Base-by-base conservation (phyloP, 73 alveolate species). In the Symbiodinium pilosum region DNA sequence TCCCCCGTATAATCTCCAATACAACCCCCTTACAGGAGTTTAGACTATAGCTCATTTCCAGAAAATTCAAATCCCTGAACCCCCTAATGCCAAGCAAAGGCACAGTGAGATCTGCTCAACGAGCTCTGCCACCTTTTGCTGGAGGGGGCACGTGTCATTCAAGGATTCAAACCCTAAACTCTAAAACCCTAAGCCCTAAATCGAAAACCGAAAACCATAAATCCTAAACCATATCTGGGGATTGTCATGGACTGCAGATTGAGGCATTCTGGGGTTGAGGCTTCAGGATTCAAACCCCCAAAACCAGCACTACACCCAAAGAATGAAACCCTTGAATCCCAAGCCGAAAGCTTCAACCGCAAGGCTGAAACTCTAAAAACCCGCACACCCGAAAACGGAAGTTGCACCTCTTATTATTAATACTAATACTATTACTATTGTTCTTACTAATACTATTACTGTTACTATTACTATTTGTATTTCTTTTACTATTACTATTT, bases 41-140 rank as follows among this genome's bases (percentile, higher is more conserved):
- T n/a, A n/a, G n/a, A n/a, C n/a, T n/a, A n/a, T n/a, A n/a, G n/a
- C n/a, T n/a, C n/a, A n/a, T n/a, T n/a, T n/a, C n/a, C n/a, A n/a
- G n/a, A 47, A 14, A 47, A 47, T 14, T 14, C 59, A 47, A 47
- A 47, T 47, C 59, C 59, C 59, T 47, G 59, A 47, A 47, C 6
- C 59, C 59, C 59, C 6, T 9, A 47, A 6, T 47, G 21, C 59
- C 14, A 47, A 47, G 77, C 77, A 9, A 14, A 14, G 77, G 12
- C 32, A 30, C 77, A 64, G 32, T 16, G 77, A 18, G 77, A 64
- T 64, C 77, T 64, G 77, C 77, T 30, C 77, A 36, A 64, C 36
- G 32, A 64, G 77, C 77, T 64, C 77, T 64, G 39, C 77, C 77
- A 64, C 77, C 77, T 64, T n/a, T n/a, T n/a, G n/a, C n/a, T n/a